Conservation (phyloP, 495 filamentous ascomycete genomes). For the Friedmanniomyces simplex region DNA sequence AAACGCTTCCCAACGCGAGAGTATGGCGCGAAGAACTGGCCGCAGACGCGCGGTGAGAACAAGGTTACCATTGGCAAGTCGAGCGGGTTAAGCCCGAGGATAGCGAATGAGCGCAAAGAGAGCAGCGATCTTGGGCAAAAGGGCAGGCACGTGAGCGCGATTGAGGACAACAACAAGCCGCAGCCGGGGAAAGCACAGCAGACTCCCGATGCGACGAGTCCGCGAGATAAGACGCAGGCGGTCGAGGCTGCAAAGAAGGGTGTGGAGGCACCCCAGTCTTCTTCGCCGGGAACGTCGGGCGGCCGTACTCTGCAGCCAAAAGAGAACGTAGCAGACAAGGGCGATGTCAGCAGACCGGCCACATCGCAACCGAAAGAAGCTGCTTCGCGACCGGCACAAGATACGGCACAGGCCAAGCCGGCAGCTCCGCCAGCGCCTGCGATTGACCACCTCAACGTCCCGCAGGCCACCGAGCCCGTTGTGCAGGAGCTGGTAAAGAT, state of each 20-base stretch:
- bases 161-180: constrained; percentile 20
- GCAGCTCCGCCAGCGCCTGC: constrained; percentile 41
- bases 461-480: constrained; percentile 67
- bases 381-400: constrained; percentile 3
- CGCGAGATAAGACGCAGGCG: constrained; percentile 7
- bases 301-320: not conserved
- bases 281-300: not conserved
- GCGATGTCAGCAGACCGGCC: not conserved
- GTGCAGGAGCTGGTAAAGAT: constrained; percentile 92
- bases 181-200: constrained; percentile 5
- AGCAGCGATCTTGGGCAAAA: constrained; percentile 21
- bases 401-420: not conserved
- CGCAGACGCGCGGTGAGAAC: constrained; percentile 40
- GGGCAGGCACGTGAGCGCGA: constrained; percentile 30
- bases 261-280: constrained; percentile 17
- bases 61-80: constrained; percentile 75
- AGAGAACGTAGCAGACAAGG: constrained; percentile 4
- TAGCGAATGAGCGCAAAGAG: constrained; percentile 44
- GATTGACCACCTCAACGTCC: constrained; percentile 64
- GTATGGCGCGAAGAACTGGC: constrained; percentile 32
- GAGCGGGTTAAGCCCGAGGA: constrained; percentile 75
- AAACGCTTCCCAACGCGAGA: constrained; percentile 74
- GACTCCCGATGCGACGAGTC: constrained; percentile 4
- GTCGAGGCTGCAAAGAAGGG: constrained; percentile 11
- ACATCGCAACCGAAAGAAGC: not conserved